Evolutionary conservation across 768 basidiomycete species (phyloP).

Genomic region (Tricholoma hemisulphureum): DNA sequence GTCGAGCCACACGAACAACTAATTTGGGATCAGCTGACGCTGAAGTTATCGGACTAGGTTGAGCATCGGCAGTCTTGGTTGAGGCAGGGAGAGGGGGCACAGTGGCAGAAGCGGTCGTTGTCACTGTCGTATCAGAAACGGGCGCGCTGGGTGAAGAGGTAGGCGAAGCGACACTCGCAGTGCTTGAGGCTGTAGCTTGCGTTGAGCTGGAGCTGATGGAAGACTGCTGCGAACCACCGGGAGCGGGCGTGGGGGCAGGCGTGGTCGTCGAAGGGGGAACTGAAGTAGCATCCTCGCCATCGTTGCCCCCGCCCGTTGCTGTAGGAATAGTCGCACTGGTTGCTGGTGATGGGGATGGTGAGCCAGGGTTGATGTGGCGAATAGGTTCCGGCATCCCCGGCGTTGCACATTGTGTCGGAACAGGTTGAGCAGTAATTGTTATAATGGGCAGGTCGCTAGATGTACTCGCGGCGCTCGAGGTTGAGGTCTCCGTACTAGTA

Average conservation of each 20-base stretch:
- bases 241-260: not conserved
- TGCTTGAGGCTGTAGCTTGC: not conserved
- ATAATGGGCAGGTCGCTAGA: not conserved
- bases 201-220: not conserved
- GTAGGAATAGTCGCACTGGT: not conserved
- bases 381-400: not conserved
- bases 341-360: not conserved
- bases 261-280: too few species aligned
- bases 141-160: too few species aligned
- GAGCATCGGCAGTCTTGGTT: not conserved
- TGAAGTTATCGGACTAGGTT: not conserved
- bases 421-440: not conserved
- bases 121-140: not conserved
- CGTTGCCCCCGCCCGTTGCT: too few species aligned
- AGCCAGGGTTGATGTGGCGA: not conserved
- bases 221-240: not conserved
- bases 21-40: not conserved
- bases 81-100: not conserved
- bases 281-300: too few species aligned
- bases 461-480: not conserved
- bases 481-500: too few species aligned
- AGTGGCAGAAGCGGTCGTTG: not conserved
- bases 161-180: too few species aligned
- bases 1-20: constrained; percentile 1
- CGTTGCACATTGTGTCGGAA: too few species aligned